Evolutionary conservation across 805 yeast genomes (phyloP).

Genomic region (Candida ponderosae): DNA sequence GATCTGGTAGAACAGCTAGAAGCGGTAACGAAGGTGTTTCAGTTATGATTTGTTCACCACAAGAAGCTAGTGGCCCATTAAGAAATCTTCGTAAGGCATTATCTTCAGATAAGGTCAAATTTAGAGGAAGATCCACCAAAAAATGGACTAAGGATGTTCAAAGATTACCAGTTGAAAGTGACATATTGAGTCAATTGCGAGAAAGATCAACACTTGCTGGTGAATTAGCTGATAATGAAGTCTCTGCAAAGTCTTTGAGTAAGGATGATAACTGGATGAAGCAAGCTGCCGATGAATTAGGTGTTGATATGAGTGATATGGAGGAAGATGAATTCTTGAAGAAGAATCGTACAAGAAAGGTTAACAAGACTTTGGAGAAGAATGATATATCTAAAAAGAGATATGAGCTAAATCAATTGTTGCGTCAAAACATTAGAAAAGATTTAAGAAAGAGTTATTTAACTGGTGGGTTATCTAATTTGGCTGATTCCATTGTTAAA

Average conservation of each 20-base stretch:
- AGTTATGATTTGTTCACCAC: constrained; percentile 86
- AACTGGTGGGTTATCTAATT: constrained; percentile 69
- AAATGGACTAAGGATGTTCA: constrained; percentile 51
- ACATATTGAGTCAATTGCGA: constrained; percentile 60
- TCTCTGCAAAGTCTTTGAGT: constrained; percentile 47
- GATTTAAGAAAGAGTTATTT: constrained; percentile 63
- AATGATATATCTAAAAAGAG: constrained; percentile 39
- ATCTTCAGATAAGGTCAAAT: constrained; percentile 24
- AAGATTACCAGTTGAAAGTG: constrained; percentile 69
- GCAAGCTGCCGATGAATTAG: constrained; percentile 91
- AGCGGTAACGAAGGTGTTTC: constrained; percentile 94
- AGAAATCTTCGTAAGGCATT: constrained; percentile 60
- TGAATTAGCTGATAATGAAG: constrained; percentile 65
- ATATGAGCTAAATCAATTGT: constrained; percentile 43
- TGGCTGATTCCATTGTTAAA: constrained; percentile 69
- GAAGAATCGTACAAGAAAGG: constrained; percentile 51
- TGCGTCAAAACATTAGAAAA: constrained; percentile 50
- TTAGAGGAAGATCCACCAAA: constrained; percentile 25
- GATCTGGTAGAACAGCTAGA: constrained; percentile 98
- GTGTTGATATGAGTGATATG: constrained; percentile 63
- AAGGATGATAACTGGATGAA: constrained; percentile 78
- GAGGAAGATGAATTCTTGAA: constrained; percentile 65
- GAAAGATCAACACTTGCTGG: constrained; percentile 64
- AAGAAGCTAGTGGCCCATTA: constrained; percentile 86
- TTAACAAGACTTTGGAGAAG: constrained; percentile 43